Evolutionary conservation across 108 stramenopile species (phyloP).

Genomic region (Hondaea fermentalgiana): DNA sequence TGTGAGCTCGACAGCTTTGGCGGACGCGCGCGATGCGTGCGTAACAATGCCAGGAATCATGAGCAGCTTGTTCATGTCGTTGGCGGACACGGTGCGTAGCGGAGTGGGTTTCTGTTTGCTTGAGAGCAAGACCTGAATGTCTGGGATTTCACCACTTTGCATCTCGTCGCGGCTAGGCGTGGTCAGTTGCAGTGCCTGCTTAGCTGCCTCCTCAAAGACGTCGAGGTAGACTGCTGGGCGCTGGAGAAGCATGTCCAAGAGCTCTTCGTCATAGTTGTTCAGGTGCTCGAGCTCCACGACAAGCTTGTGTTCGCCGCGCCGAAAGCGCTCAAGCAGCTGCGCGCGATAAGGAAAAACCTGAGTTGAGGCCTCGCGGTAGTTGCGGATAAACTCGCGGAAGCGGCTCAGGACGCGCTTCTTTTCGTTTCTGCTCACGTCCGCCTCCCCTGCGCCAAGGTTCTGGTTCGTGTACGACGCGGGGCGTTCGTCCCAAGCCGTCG

Average conservation of each 20-base stretch:
- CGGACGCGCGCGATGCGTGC: constrained; percentile 64
- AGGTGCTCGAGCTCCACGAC: constrained; percentile 46
- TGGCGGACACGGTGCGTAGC: constrained; percentile 76
- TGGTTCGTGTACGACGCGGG: constrained; percentile 2
- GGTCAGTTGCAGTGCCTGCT: constrained; percentile 39
- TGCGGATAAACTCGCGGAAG: constrained; percentile 52
- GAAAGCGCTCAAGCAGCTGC: constrained; percentile 40
- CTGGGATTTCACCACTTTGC: constrained; percentile 30
- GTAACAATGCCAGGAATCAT: constrained; percentile 92
- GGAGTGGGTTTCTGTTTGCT: constrained; percentile 55
- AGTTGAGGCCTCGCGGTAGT: constrained; percentile 34
- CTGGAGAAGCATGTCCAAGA: constrained; percentile 35
- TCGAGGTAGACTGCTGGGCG: constrained; percentile 34
- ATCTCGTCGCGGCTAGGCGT: constrained; percentile 23
- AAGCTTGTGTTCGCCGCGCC: constrained; percentile 36
- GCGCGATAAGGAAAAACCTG: constrained; percentile 43
- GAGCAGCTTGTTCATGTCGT: constrained; percentile 80
- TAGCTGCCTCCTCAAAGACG: constrained; percentile 42
- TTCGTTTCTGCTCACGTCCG: neutral
- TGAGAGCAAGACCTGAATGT: constrained; percentile 35
- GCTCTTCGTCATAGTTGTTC: constrained; percentile 43
- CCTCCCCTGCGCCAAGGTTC: constrained; percentile 21
- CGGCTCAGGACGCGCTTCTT: neutral
- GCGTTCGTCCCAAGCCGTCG: neutral
- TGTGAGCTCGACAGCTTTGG: constrained; percentile 68